Conservation (phyloP, 345 rosid species). For the Acer campestre region DNA sequence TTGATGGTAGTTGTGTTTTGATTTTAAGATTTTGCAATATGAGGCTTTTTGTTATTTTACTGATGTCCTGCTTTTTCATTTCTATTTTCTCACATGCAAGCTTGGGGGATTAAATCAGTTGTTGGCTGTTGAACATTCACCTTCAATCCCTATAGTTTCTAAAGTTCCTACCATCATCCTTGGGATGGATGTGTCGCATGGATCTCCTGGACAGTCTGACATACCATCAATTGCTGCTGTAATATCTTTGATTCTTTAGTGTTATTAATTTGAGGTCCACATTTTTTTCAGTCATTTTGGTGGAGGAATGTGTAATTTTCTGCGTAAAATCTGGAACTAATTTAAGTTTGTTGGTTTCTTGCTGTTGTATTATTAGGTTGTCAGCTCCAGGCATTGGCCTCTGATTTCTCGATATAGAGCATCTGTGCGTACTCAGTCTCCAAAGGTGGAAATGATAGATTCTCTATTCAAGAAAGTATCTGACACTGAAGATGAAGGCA, state of each 20-base stretch:
- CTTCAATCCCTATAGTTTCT: slow-evolving; percentile 65
- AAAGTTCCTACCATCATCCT: slow-evolving; percentile 80
- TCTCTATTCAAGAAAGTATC: slow-evolving; percentile 63
- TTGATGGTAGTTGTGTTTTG: background rate
- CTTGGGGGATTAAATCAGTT: slow-evolving; percentile 90
- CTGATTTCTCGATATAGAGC: slow-evolving; percentile 82
- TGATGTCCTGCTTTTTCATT: background rate
- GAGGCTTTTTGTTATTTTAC: background rate
- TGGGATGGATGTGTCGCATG: slow-evolving; percentile 98
- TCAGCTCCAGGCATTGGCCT: slow-evolving; percentile 94
- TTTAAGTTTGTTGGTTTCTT: background rate
- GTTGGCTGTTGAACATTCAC: slow-evolving; percentile 68
- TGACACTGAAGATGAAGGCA: slow-evolving; percentile 67
- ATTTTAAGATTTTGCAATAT: background rate
- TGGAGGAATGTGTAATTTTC: background rate
- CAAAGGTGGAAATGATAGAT: slow-evolving; percentile 91
- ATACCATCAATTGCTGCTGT: slow-evolving; percentile 95
- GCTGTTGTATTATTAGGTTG: slow-evolving; percentile 40
- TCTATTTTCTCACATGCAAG: slow-evolving; percentile 39
- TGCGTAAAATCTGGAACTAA: background rate
- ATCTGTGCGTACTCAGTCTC: slow-evolving; percentile 82
- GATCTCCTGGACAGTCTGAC: slow-evolving; percentile 89
- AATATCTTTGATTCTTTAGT: slow-evolving; percentile 21
- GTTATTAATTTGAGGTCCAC: background rate
- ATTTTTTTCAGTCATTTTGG: background rate